These are phyloP conservation scores for Sphaerulina populicola DNA, from an alignment of 2,329 filamentous ascomycete species.

Conservation along the genomic window DNA sequence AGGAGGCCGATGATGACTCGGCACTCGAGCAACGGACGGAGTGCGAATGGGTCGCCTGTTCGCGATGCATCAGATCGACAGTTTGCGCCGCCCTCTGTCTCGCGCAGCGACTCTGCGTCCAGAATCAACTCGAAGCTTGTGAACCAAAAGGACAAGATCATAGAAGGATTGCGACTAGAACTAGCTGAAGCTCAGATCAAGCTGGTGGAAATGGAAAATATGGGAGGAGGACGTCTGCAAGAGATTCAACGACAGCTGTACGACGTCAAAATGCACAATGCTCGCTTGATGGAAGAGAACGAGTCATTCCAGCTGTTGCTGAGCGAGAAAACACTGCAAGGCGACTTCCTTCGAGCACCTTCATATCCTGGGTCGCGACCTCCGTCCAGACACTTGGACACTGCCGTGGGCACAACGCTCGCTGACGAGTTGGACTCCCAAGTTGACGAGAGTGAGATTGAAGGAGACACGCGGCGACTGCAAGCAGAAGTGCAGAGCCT, in stretches of 20 bases:
- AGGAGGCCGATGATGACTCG: slow-evolving; percentile 43
- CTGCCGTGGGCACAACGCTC: slow-evolving; percentile 47
- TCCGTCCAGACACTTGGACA: slow-evolving; percentile 31
- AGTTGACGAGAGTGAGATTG: slow-evolving; percentile 46
- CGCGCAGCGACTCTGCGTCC: slow-evolving; percentile 66
- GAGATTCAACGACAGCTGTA: slow-evolving; percentile 86
- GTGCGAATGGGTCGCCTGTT: slow-evolving; percentile 47
- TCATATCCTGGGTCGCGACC: slow-evolving; percentile 48
- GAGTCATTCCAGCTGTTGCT: slow-evolving; percentile 95
- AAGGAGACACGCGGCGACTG: slow-evolving; percentile 56
- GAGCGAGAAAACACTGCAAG: slow-evolving; percentile 89
- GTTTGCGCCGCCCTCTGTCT: slow-evolving; percentile 73
- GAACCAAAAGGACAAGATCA: slow-evolving; percentile 91
- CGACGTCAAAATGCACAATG: slow-evolving; percentile 91
- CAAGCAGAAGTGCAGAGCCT: slow-evolving; percentile 70
- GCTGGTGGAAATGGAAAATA: slow-evolving; percentile 85
- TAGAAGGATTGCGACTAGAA: slow-evolving; percentile 84
- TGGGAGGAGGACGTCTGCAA: slow-evolving; percentile 75
- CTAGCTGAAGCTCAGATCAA: slow-evolving; percentile 94
- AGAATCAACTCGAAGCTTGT: slow-evolving; percentile 74
- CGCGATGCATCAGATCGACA: slow-evolving; percentile 51
- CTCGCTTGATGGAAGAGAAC: slow-evolving; percentile 94
- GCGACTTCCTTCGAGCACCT: slow-evolving; percentile 51
- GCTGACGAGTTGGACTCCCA: slow-evolving; percentile 79
- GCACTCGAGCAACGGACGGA: slow-evolving; percentile 25